These are phyloP conservation scores for Biscogniauxia marginata DNA, from an alignment of 2,329 filamentous ascomycete species.

Conservation along the genomic window DNA sequence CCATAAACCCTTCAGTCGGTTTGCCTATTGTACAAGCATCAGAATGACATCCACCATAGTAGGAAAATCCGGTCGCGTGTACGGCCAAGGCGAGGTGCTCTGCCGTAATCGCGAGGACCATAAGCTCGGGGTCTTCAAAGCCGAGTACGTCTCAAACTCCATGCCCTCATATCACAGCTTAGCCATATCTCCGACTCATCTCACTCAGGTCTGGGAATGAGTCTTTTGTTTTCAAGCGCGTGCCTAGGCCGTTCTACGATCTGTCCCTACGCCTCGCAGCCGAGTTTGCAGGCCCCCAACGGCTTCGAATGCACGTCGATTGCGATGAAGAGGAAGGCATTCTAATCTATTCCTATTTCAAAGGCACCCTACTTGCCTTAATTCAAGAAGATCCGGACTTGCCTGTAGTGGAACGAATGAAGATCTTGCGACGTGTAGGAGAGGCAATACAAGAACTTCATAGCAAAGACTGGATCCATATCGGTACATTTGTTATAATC, in stretches of 20 bases:
- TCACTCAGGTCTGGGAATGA: slow-evolving; percentile 30
- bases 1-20: not conserved
- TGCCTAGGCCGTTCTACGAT: slow-evolving; percentile 32
- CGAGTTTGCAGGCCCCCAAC: slow-evolving; percentile 31
- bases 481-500: slow-evolving; percentile 27
- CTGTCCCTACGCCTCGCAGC: slow-evolving; percentile 31
- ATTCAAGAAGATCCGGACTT: slow-evolving; percentile 33
- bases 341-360: slow-evolving; percentile 37
- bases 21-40: slow-evolving; percentile 19
- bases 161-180: slow-evolving; percentile 13
- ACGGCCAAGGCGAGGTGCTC: slow-evolving; percentile 33
- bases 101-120: slow-evolving; percentile 22
- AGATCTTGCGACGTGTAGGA: slow-evolving; percentile 33
- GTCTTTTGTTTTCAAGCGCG: slow-evolving; percentile 34
- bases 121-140: slow-evolving; percentile 32
- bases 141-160: slow-evolving; percentile 31
- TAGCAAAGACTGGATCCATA: slow-evolving; percentile 35
- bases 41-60: slow-evolving; percentile 35
- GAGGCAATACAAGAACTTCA: slow-evolving; percentile 38
- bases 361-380: slow-evolving; percentile 32
- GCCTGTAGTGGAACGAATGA: slow-evolving; percentile 28
- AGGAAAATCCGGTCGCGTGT: slow-evolving; percentile 36
- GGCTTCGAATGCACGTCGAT: slow-evolving; percentile 38
- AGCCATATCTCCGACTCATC: slow-evolving; percentile 12
- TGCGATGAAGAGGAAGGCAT: slow-evolving; percentile 32